Base-by-base conservation (phyloP, 768 basidiomycete genomes). In the Astraeus odoratus region DNA sequence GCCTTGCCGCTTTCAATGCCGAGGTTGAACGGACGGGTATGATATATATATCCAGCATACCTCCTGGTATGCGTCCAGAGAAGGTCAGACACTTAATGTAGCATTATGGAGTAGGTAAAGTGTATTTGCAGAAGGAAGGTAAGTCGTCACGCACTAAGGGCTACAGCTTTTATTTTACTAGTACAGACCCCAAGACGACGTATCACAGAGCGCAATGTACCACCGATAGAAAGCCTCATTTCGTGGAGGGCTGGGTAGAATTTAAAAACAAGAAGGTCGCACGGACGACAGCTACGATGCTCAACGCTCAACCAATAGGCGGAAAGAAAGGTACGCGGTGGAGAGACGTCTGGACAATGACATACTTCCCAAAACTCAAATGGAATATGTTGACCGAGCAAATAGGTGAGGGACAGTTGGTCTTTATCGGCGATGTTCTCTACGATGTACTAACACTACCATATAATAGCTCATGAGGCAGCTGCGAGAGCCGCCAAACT, bases 321-420 rank as follows among this genome's bases (percentile, higher is more conserved):
- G 92, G 91, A 2, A 94, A 91, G 71, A 92, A 91, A 61, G 84
- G 86, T 5, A 76, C 80, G 2, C 73, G 90, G 46, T 97, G 91
- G 89, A 74, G 90, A 60, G 95, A 98, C 59, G 82, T 99, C 7
- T 99, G 96, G 96, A 97, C 96, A 45, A 95, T 98, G 92, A 95
- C 95, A 61, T 99, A 99, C 63, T 69, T 99, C 47, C 94, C 94
- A 8, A 86, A 81, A 57, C 98, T 98, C 74, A 96, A 94, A 57
- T 99, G 96, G 96, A 82, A 86, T 65, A 96, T 96, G 95, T 71
- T 99, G 47, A 94, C 91, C 6, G 96, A 98, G 66, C 95, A 97
- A 75, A 84, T 99, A 55, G 92, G 95, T 95, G 60, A 63, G 93
- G 75, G 15, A 38, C 22, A n/a, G n/a, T n/a, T 23, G 15, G 12